These are phyloP conservation scores for Atalantia buxifolia DNA, from an alignment of 345 rosid genomes.

Conservation along the genomic window DNA sequence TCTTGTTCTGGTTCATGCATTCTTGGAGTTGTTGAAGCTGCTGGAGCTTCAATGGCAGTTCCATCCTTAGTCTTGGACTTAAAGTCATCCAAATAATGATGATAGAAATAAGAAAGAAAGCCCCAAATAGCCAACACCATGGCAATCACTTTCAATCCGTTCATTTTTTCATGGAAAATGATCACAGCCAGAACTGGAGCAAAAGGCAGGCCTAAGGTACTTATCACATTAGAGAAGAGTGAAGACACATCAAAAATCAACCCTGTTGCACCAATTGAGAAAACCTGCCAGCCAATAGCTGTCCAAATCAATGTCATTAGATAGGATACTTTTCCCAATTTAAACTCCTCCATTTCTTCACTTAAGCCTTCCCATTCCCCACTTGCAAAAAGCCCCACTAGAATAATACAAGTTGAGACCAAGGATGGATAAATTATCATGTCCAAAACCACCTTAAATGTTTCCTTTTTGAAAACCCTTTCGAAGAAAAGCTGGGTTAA, in stretches of 20 bases:
- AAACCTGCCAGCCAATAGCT: conserved; percentile 34
- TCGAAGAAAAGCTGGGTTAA: conserved; percentile 9
- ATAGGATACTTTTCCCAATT: conserved; percentile 30
- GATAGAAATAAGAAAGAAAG: conserved; percentile 34
- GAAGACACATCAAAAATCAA: conserved; percentile 41
- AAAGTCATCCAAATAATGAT: conserved; percentile 29
- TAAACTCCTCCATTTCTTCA: conserved; percentile 31
- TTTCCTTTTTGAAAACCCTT: conserved; percentile 21
- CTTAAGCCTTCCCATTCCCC: conserved; percentile 37
- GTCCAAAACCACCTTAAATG: conserved; percentile 26
- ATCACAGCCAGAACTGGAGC: conserved; percentile 37
- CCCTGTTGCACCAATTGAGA: conserved; percentile 24
- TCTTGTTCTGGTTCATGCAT: neutral
- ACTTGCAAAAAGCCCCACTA: conserved; percentile 39
- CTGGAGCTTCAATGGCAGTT: neutral
- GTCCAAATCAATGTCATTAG: conserved; percentile 33
- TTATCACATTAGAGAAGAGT: conserved; percentile 33
- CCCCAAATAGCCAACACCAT: conserved; percentile 43
- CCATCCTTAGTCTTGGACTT: neutral
- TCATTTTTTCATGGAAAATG: conserved; percentile 35
- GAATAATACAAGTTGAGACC: conserved; percentile 17
- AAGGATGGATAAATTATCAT: conserved; percentile 27
- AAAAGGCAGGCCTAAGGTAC: conserved; percentile 31
- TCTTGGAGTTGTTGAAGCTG: neutral
- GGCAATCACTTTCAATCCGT: conserved; percentile 35